Evolutionary conservation across 176 grass and related monocot species (phyloP).

Genomic region (Chloris gayana): DNA sequence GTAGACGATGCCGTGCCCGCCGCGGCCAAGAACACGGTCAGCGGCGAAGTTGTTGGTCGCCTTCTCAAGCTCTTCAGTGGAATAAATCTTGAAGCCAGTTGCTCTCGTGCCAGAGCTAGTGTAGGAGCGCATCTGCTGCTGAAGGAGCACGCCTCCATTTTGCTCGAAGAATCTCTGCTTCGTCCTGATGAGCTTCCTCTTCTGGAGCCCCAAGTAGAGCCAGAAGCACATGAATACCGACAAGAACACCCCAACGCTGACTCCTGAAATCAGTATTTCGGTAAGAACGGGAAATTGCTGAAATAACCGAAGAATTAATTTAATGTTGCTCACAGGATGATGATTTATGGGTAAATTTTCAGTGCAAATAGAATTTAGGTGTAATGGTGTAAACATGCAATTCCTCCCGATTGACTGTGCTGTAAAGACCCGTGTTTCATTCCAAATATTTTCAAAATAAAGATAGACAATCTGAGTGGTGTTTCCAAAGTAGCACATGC

Average conservation of each 20-base stretch:
- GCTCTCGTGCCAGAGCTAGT: not conserved
- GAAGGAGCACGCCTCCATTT: not conserved
- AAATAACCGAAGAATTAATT: not conserved
- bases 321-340: not conserved
- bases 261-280: not conserved
- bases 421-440: no score
- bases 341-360: no score
- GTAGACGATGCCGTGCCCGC: not conserved
- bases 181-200: not conserved
- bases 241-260: not conserved
- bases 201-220: not conserved
- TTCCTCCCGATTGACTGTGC: no score
- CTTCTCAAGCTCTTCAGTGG: not conserved
- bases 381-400: no score
- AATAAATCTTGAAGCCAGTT: not conserved
- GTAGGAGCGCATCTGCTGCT: not conserved
- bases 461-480: no score
- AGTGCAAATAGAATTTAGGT: no score
- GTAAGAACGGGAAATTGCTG: not conserved
- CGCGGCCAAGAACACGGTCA: not conserved
- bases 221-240: not conserved
- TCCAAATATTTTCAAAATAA: no score
- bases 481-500: no score
- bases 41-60: not conserved
- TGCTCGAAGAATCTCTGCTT: constrained; percentile 5